Conservation (phyloP, 306 rosid species). For the Vicia faba region DNA sequence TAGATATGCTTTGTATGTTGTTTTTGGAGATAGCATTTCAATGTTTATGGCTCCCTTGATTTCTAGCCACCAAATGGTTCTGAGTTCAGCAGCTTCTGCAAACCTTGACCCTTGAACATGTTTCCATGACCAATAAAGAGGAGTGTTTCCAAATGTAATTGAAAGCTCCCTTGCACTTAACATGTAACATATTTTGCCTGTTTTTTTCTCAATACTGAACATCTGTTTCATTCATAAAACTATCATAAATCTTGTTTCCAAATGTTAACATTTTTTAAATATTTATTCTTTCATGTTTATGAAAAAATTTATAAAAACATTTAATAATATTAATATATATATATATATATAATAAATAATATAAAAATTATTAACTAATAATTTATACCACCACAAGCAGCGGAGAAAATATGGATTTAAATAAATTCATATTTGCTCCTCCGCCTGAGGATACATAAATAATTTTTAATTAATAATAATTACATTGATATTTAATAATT, state of each 20-base stretch:
- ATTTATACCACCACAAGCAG: constrained; percentile 46
- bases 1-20: constrained; percentile 58
- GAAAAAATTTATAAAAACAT: too few species aligned
- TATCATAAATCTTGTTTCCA: too few species aligned
- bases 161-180: constrained; percentile 70
- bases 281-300: too few species aligned
- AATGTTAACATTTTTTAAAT: not conserved
- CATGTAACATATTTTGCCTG: constrained; percentile 56
- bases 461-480: constrained; percentile 24
- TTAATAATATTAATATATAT: too few species aligned
- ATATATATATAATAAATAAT: not conserved
- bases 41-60: constrained; percentile 48
- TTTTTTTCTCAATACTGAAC: constrained; percentile 56
- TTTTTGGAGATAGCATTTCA: constrained; percentile 52
- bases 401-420: constrained; percentile 63
- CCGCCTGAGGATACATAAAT: constrained; percentile 69
- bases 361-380: not conserved
- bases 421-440: constrained; percentile 80
- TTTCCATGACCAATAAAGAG: constrained; percentile 77
- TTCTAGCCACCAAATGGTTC: constrained; percentile 77
- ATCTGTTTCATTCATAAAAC: constrained; percentile 49
- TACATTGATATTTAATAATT: not conserved
- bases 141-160: constrained; percentile 59
- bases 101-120: constrained; percentile 60
- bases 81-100: constrained; percentile 65